These are phyloP conservation scores for Russula abietina DNA, from an alignment of 768 basidiomycete genomes.

Conservation along the genomic window DNA sequence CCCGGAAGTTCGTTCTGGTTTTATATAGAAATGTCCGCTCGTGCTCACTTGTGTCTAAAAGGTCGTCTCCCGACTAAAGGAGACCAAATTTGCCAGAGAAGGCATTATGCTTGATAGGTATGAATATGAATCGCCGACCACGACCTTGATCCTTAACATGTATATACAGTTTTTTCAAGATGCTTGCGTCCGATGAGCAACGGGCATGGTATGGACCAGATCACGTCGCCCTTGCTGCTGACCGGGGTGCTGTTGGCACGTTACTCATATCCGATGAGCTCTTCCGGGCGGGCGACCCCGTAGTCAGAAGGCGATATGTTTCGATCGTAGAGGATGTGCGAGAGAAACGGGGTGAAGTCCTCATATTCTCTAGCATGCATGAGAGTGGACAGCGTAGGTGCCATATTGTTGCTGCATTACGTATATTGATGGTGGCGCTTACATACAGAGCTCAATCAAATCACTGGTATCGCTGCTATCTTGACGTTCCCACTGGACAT, in stretches of 20 bases:
- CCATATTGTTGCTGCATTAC: neutral
- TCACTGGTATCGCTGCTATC: slow-evolving; percentile 93
- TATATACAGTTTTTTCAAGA: slow-evolving; percentile 83
- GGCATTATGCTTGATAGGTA: slow-evolving; percentile 88
- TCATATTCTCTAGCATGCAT: slow-evolving; percentile 99
- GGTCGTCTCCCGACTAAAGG: slow-evolving; percentile 74
- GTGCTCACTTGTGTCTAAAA: slow-evolving; percentile 29
- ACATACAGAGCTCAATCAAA: slow-evolving; percentile 85
- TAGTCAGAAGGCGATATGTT: slow-evolving; percentile 77
- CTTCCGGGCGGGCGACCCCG: slow-evolving; percentile 81
- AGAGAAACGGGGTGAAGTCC: slow-evolving; percentile 83
- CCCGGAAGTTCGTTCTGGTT: slow-evolving; percentile 62
- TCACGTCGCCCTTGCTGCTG: slow-evolving; percentile 86
- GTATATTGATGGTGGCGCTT: neutral
- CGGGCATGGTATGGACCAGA: slow-evolving; percentile 98
- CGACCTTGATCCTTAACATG: neutral
- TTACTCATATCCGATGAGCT: slow-evolving; percentile 92
- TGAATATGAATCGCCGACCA: slow-evolving; percentile 2
- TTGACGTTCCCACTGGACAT: slow-evolving; percentile 93
- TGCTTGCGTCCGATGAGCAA: slow-evolving; percentile 90
- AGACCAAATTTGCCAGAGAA: slow-evolving; percentile 95
- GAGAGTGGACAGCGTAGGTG: slow-evolving; percentile 93
- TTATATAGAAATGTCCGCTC: neutral
- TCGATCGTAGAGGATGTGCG: slow-evolving; percentile 82
- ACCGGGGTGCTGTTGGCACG: slow-evolving; percentile 90